Evolutionary conservation across 257 asterid species (phyloP).

Genomic region (Parsonsia alboflavescens): DNA sequence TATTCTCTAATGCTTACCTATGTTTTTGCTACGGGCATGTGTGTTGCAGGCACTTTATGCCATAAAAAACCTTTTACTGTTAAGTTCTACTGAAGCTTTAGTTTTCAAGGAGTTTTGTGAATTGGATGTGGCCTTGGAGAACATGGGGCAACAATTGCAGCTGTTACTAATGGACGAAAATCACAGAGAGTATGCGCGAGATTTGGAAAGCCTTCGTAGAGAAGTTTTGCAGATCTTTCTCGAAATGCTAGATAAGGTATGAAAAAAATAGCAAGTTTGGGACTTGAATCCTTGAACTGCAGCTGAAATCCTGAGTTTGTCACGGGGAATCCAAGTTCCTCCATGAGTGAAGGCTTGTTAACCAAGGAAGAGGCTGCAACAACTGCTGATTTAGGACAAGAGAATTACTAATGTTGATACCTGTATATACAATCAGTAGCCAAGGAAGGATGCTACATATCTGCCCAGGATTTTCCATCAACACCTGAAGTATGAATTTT

Average conservation of each 20-base stretch:
- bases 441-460: background rate
- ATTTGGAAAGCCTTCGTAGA: constrained; percentile 53
- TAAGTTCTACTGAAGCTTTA: constrained; percentile 41
- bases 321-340: constrained; percentile 38
- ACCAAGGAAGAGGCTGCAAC: background rate
- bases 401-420: background rate
- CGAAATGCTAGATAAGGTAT: constrained; percentile 44
- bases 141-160: constrained; percentile 46
- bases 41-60: constrained; percentile 61
- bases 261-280: background rate
- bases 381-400: background rate
- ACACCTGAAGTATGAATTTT: background rate
- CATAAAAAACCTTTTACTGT: constrained; percentile 49
- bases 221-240: constrained; percentile 56
- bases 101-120: constrained; percentile 53
- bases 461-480: background rate
- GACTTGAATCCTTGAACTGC: constrained; percentile 11
- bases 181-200: constrained; percentile 48
- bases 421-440: background rate
- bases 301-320: background rate
- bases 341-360: constrained; percentile 13
- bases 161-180: constrained; percentile 39
- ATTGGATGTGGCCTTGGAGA: constrained; percentile 47
- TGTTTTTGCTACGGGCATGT: background rate
- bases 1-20: background rate